Conservation (phyloP, 495 filamentous ascomycete genomes). For the Schizothecium vesticola region DNA sequence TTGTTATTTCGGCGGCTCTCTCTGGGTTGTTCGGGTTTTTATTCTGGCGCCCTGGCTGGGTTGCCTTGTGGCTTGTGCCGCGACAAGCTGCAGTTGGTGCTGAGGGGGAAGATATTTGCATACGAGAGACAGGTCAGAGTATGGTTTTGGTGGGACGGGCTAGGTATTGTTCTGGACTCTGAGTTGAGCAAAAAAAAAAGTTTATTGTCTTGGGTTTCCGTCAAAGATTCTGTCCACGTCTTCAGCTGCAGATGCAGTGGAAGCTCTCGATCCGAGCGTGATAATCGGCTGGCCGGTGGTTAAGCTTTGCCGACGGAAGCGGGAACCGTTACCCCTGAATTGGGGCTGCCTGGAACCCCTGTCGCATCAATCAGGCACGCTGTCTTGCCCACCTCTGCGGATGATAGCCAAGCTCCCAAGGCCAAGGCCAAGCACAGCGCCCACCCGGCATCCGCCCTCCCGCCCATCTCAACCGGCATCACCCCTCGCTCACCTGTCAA, state of each 20-base stretch:
- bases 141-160: neutral
- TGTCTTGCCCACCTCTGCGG: neutral
- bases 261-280: neutral
- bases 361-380: neutral
- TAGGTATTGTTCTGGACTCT: neutral
- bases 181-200: neutral
- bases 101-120: neutral
- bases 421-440: neutral
- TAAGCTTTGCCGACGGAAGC: neutral
- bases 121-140: neutral
- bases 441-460: neutral
- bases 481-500: neutral
- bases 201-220: neutral
- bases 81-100: neutral
- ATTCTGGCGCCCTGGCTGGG: neutral
- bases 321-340: conserved; percentile 4
- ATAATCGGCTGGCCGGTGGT: neutral
- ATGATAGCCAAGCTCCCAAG: no score
- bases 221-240: neutral
- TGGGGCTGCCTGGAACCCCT: neutral
- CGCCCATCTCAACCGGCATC: neutral
- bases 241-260: no score
- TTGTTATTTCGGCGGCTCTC: neutral
- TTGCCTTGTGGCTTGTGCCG: neutral
- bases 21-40: neutral